Conservation (phyloP, 345 rosid genomes). For the Cochlearia excelsa region DNA sequence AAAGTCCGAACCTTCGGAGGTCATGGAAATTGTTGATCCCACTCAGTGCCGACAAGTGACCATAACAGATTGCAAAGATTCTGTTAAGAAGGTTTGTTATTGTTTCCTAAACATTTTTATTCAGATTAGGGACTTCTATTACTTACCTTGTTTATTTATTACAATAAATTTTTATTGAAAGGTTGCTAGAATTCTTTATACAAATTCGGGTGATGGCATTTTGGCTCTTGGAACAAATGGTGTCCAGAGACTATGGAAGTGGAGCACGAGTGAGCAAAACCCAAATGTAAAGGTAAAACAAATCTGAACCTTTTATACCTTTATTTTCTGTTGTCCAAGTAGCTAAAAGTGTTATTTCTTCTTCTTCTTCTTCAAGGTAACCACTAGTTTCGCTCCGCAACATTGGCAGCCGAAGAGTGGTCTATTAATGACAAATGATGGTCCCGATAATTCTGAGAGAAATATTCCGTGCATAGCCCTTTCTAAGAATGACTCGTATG, state of each 20-base stretch:
- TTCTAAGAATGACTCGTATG: constrained; percentile 58
- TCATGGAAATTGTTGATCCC: constrained; percentile 67
- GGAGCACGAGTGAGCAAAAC: constrained; percentile 52
- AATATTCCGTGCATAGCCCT: constrained; percentile 53
- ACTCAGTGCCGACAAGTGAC: constrained; percentile 65
- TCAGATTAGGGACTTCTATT: constrained; percentile 10
- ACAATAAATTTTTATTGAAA: constrained; percentile 13
- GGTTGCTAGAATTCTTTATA: constrained; percentile 57
- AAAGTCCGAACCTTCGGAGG: constrained; percentile 74
- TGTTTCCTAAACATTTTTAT: not conserved
- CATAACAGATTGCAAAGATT: constrained; percentile 66
- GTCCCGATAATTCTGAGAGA: constrained; percentile 51
- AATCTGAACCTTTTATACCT: not conserved
- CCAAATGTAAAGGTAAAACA: constrained; percentile 48
- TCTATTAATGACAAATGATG: constrained; percentile 69
- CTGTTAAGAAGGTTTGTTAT: constrained; percentile 74
- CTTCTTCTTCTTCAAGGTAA: constrained; percentile 45
- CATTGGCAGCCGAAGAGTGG: constrained; percentile 85
- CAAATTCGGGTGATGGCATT: constrained; percentile 50
- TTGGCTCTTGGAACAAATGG: constrained; percentile 52
- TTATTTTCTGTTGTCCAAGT: not conserved
- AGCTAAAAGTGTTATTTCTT: not conserved
- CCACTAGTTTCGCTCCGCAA: constrained; percentile 55
- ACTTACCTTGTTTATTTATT: not conserved
- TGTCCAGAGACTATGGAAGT: constrained; percentile 54